These are phyloP conservation scores for Saccharomyces pastorianus DNA, from an alignment of 1,139 yeast genomes.

Conservation along the genomic window DNA sequence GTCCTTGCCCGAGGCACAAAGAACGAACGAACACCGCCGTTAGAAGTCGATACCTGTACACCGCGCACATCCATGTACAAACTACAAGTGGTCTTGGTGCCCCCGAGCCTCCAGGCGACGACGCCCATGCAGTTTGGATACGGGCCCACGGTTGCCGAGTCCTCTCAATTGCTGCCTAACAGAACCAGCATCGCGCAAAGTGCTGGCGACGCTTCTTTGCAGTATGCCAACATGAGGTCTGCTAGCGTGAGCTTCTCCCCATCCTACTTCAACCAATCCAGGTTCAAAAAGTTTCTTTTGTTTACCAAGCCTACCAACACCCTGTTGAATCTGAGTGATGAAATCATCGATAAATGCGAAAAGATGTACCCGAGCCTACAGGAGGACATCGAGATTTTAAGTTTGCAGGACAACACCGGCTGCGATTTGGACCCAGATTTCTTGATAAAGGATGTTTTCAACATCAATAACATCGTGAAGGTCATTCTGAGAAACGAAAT, in stretches of 20 bases:
- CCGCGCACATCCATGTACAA: constrained; percentile 16
- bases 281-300: constrained; percentile 49
- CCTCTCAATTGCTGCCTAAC: constrained; percentile 8
- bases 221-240: not conserved
- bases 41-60: not conserved
- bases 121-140: constrained; percentile 1
- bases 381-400: constrained; percentile 41
- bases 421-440: constrained; percentile 79
- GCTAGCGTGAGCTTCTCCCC: not conserved
- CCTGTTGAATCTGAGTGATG: constrained; percentile 42
- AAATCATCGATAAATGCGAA: constrained; percentile 43
- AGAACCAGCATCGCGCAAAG: constrained; percentile 1
- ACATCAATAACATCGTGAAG: constrained; percentile 44
- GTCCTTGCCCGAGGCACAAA: not conserved
- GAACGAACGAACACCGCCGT: no score
- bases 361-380: constrained; percentile 50
- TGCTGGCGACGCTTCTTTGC: constrained; percentile 2
- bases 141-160: constrained; percentile 3
- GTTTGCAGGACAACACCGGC: constrained; percentile 53
- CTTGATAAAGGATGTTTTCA: constrained; percentile 52
- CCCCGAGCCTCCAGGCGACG: constrained; percentile 16
- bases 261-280: constrained; percentile 12
- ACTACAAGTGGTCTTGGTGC: constrained; percentile 24
- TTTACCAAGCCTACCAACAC: constrained; percentile 43
- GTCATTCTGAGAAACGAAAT: constrained; percentile 44